Evolutionary conservation across 768 basidiomycete genomes (phyloP), one percentile per base, ranked within the genome.

Genomic region (Serendipita vermifera): DNA sequence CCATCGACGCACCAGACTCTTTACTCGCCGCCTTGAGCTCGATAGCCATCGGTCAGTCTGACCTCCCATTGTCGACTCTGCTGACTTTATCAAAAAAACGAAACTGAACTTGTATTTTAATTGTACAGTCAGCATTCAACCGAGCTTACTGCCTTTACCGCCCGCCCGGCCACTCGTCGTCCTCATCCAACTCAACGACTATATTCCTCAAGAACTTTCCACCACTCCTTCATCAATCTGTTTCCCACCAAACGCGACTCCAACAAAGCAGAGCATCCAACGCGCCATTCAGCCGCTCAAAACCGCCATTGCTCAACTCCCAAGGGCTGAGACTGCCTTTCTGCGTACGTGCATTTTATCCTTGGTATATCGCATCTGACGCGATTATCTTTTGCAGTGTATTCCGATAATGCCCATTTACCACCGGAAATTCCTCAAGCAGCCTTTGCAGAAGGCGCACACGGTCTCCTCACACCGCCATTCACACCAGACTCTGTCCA

Each of bases 201-300:
- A 51, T n/a, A 29, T 51, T 51, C 46, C 46, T 20, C 46, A 51
- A 51, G 46, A 51, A 51, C 22, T 51, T 22, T 51, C 46, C 9
- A 51, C 46, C 7, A 51, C 46, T 29, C 11, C 46, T 5, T 51
- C 46, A 9, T 51, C 46, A 7, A 31, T 51, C 29, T 51, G 46
- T n/a, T 51, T 51, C 46, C 46, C 46, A 5, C 46, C 46, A 5
- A 51, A 51, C 27, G 46, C 22, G n/a, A 51, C 46, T 7, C 46
- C 46, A 13, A 51, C 20, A 9, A 20, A 20, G 15, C 20, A 51
- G 29, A 26, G 22, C 7, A 51, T 51, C 22, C 46, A 51, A 31
- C 46, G 46, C 11, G 46, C 46, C 15, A 20, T 51, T n/a, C 7
- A n/a, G 32, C 46, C 46, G n/a, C 27, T 51, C 20, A 15, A 51